Base-by-base conservation (phyloP, 2,329 filamentous ascomycete species). In the Nemania bipapillata region DNA sequence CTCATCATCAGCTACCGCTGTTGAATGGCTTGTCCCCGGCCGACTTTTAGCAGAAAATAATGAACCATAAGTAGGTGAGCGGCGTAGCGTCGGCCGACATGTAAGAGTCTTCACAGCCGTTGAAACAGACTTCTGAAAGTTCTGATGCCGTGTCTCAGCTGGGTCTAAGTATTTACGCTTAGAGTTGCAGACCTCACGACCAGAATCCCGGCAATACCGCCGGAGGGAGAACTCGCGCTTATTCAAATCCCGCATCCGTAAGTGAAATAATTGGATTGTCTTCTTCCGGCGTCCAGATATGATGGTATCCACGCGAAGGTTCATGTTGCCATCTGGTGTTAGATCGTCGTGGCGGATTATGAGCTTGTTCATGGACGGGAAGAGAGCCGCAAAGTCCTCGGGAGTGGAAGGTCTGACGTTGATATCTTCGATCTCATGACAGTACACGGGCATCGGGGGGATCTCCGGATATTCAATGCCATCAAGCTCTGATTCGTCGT, bases 301-400 rank as follows among this genome's bases (percentile, higher is more conserved):
- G 70, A 92, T 84, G 5, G 93, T 95, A 78, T 97, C 94, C 66
- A 98, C 86, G 35, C 94, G 90, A 65, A 99, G 86, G 78, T 98
- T 98, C 93, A 97, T 96, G 84, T 97, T 97, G 40, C 95, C 95
- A 78, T 99, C 95, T 3, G 90, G 82, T 0, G 94, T 96, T 56
- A 92, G 89, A 80, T 97, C 93, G 78, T 98, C 96, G 78, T 98
- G 95, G 30, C 92, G 89, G 76, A 99, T 93, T 40, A 89, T 88
- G 60, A 98, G 83, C 64, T 92, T 88, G 78, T 93, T 89, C 73
- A 90, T 87, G 8, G 94, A 96, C 11, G 96, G 95, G 79, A 97
- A 99, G 61, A 97, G 87, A 62, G 90, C 86, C 28, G 90, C 90
- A 79, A 98, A 98, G 73, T 94, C 91, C 66, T 90, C 86, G 3